These are phyloP conservation scores for Xylariales sp. DNA, from an alignment of 2,329 filamentous ascomycete species.

Conservation along the genomic window DNA sequence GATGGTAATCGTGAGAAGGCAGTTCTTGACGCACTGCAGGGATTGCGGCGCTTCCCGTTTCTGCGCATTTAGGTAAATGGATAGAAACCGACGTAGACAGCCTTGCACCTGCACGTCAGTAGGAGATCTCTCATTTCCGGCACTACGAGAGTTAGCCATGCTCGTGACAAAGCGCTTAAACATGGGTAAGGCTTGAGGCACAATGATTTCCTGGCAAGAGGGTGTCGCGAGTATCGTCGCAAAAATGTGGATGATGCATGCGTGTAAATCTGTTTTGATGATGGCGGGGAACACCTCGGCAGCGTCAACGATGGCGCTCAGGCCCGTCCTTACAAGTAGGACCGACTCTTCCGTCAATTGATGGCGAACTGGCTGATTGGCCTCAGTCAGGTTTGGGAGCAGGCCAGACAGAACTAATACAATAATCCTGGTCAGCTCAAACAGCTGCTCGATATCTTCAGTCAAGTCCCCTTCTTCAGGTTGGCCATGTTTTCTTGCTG, in stretches of 20 bases:
- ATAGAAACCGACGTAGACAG: constrained; percentile 83
- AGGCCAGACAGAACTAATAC: constrained; percentile 90
- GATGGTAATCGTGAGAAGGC: constrained; percentile 86
- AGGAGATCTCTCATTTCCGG: constrained; percentile 55
- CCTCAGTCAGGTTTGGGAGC: constrained; percentile 82
- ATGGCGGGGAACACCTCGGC: constrained; percentile 96
- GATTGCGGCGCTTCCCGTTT: constrained; percentile 80
- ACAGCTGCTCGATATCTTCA: constrained; percentile 97
- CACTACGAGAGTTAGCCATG: constrained; percentile 66
- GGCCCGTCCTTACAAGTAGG: constrained; percentile 79
- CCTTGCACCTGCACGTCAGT: constrained; percentile 80
- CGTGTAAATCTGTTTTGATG: constrained; percentile 95
- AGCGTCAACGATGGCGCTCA: constrained; percentile 92
- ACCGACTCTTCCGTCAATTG: constrained; percentile 90
- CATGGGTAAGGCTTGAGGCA: constrained; percentile 89
- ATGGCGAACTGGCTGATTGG: constrained; percentile 73
- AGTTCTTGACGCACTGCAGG: constrained; percentile 91
- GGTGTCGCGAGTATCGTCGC: constrained; percentile 90
- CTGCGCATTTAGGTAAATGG: constrained; percentile 81
- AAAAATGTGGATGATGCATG: constrained; percentile 97
- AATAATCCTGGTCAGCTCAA: constrained; percentile 95
- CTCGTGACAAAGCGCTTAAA: constrained; percentile 90
- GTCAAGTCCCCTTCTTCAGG: constrained; percentile 82
- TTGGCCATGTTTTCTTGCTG: constrained; percentile 76
- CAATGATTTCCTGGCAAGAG: constrained; percentile 85